Conservation (phyloP, 306 rosid species). For the Gastrolobium villosum region DNA sequence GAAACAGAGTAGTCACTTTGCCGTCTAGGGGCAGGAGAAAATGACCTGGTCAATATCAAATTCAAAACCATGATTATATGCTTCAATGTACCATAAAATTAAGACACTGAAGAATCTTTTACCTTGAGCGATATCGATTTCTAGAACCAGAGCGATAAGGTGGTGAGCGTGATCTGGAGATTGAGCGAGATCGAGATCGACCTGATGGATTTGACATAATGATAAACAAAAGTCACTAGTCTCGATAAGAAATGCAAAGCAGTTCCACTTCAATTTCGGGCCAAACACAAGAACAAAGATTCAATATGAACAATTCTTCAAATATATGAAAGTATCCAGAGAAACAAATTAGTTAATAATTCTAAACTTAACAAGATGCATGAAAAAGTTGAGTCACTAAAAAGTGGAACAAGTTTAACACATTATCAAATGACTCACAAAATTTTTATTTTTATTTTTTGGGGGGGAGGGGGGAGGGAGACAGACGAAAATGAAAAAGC, state of each 20-base stretch:
- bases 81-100: background rate
- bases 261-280: background rate
- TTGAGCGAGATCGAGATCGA: constrained; percentile 90
- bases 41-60: constrained; percentile 69
- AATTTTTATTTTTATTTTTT: too few relatives aligned
- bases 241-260: constrained; percentile 25
- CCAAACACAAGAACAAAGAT: constrained; percentile 18
- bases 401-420: background rate
- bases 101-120: constrained; percentile 46
- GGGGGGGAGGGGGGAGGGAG: background rate
- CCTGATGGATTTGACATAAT: constrained; percentile 58
- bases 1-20: constrained; percentile 80
- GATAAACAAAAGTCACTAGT: constrained; percentile 14
- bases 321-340: background rate
- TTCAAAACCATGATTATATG: constrained; percentile 34
- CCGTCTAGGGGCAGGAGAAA: constrained; percentile 89
- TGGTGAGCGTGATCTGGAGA: constrained; percentile 82
- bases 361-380: background rate
- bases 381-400: background rate
- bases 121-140: constrained; percentile 88
- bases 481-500: background rate
- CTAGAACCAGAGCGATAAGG: constrained; percentile 82
- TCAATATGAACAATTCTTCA: constrained; percentile 9
- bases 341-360: background rate
- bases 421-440: background rate